Conservation (phyloP, 257 asterid genomes). For the Solanum microdontum region DNA sequence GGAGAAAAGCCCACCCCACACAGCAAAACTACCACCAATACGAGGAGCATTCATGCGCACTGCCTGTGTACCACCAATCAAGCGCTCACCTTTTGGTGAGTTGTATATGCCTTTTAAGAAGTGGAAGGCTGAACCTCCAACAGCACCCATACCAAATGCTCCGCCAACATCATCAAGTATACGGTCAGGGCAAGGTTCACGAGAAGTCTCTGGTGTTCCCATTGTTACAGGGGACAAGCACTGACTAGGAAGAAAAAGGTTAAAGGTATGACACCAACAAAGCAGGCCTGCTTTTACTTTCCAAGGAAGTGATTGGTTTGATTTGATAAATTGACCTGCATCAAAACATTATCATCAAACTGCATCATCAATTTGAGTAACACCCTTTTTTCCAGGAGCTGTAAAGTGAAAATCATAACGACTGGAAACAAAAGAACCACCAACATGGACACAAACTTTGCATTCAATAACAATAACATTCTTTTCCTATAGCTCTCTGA, state of each 20-base stretch:
- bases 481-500: background rate
- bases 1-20: constrained; percentile 28
- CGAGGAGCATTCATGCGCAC: constrained; percentile 27
- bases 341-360: background rate
- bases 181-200: constrained; percentile 28
- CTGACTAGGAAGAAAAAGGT: background rate
- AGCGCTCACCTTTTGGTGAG: constrained; percentile 26
- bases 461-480: background rate
- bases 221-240: background rate
- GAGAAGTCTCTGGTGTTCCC: constrained; percentile 24
- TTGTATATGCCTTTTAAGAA: constrained; percentile 26
- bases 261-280: background rate
- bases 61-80: constrained; percentile 19
- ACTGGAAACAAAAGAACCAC: background rate
- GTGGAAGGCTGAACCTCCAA: constrained; percentile 32
- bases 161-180: constrained; percentile 29
- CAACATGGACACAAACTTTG: background rate
- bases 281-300: background rate
- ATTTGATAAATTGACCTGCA: background rate
- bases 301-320: background rate
- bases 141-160: constrained; percentile 30
- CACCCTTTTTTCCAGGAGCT: background rate
- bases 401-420: background rate
- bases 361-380: background rate
- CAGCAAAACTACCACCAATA: constrained; percentile 23